Conservation (phyloP, 768 basidiomycete species). For the Dioszegia crocea region DNA sequence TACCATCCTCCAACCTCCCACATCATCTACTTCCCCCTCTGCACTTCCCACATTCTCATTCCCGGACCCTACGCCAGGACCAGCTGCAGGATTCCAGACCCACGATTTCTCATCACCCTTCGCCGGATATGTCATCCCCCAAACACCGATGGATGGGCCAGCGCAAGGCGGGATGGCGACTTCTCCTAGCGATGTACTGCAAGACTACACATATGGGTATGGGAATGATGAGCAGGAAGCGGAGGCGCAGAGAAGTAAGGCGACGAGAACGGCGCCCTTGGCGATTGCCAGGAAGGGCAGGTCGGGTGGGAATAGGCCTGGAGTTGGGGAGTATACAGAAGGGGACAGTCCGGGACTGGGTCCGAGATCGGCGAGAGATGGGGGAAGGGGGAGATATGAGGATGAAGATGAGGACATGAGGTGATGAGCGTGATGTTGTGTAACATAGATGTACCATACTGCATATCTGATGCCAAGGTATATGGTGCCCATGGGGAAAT, state of each 20-base stretch:
- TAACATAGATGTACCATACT: no score
- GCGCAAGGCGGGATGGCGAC: background rate
- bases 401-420: background rate
- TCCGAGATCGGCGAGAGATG: background rate
- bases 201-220: conserved; percentile 8
- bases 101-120: conserved; percentile 1
- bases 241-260: background rate
- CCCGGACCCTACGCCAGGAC: background rate
- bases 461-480: no score
- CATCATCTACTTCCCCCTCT: conserved; percentile 3
- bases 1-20: conserved; percentile 41
- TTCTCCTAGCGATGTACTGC: conserved; percentile 3
- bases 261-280: background rate
- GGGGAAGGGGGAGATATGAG: background rate
- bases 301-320: background rate
- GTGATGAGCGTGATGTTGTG: no score
- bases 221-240: background rate
- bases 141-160: conserved; percentile 2
- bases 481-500: no score
- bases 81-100: background rate
- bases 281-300: background rate
- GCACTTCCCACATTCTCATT: conserved; percentile 6
- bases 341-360: background rate
- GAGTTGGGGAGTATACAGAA: background rate
- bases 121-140: conserved; percentile 4